Percentiles rank a stretch among this genome's conserved stretches.
These are phyloP conservation scores for Hypoxylon sp. DNA, from an alignment of 2,329 filamentous ascomycete genomes.

Conservation along the genomic window DNA sequence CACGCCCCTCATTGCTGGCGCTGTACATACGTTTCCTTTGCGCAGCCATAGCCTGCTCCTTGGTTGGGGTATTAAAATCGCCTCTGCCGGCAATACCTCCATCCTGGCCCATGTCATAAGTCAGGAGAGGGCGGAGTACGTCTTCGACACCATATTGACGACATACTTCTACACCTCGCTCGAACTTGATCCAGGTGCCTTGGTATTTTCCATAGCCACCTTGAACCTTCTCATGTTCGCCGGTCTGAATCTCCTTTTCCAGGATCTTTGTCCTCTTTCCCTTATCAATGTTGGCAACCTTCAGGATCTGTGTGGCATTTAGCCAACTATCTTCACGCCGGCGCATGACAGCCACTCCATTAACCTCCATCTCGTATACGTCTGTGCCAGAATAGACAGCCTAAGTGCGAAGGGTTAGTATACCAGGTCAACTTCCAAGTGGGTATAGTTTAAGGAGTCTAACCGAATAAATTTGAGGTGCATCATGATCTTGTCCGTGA, in stretches of 20 bases:
- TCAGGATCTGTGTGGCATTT: conserved; percentile 98
- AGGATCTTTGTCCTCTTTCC: conserved; percentile 97
- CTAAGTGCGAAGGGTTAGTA: conserved; percentile 55
- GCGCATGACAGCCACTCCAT: conserved; percentile 94
- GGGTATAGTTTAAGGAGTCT: conserved; percentile 44
- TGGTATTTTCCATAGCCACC: conserved; percentile 99
- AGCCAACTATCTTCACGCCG: conserved; percentile 95
- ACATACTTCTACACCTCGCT: conserved; percentile 92
- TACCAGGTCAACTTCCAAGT: conserved; percentile 21
- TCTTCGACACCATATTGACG: conserved; percentile 84
- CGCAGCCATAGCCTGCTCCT: conserved; percentile 98
- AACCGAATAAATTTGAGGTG: conserved; percentile 75
- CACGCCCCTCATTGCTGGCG: conserved; percentile 76
- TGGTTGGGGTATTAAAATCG: conserved; percentile 92
- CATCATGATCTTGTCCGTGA: conserved; percentile 52
- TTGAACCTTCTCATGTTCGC: conserved; percentile 98
- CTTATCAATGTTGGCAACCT: conserved; percentile 97
- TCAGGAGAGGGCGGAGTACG: conserved; percentile 78
- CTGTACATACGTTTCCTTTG: conserved; percentile 94
- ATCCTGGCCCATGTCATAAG: conserved; percentile 84
- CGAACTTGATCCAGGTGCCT: conserved; percentile 97
- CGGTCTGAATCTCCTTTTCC: conserved; percentile 96
- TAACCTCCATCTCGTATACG: conserved; percentile 99
- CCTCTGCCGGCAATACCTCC: conserved; percentile 79
- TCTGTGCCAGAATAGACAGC: conserved; percentile 96